Base-by-base conservation (phyloP, 2,329 filamentous ascomycete genomes). In the Hypomyces perniciosus region DNA sequence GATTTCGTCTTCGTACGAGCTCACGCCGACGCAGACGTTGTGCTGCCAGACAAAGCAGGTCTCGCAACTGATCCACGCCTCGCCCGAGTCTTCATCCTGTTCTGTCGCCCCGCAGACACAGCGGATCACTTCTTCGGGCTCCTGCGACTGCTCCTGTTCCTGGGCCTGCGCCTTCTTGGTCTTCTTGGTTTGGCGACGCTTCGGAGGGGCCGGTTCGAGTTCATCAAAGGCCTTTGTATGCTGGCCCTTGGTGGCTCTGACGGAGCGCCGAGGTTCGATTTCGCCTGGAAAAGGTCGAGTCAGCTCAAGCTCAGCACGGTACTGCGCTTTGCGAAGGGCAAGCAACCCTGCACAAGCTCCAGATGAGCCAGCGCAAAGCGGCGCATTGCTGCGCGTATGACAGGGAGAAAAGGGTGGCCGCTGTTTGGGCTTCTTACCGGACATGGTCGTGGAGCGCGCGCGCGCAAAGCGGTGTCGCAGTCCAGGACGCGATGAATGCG, bases 11-110 rank as follows among this genome's bases (percentile, higher is more conserved):
- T 85, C 81, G 60, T 88, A 90, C 43, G 85, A 83, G 62, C 79
- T 83, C 65, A 96, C 81, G 48, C 89, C 90, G 76, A 99, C 89
- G 66, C 93, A 99, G 56, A 95, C 85, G 63, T 96, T 96, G 70
- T 99, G 93, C 70, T 99, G 93, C 93, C 93, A 99, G 39, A 86
- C 92, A 44, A 83, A 83, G 69, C 93, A 99, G 43, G 81, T 82
- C 68, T 99, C 93, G 73, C 93, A 99, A 54, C 88, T 90, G 62
- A 99, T 96, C 90, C 95, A 97, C 47, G 90, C 85, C 61, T 93
- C 86, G 58, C 87, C 88, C 10, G 88, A 85, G 59, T 95, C 88
- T 59, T 92, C 88, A 54, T 91, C 87, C 58, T 90, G 86, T 60
- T 88, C 86, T 41, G 88, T 88, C 53, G 89, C 86, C 59, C 93